Evolutionary conservation across 2,329 filamentous ascomycete species (phyloP), one percentile per base, ranked within the genome.

Genomic region (Teratosphaeria pseudoeucalypti): DNA sequence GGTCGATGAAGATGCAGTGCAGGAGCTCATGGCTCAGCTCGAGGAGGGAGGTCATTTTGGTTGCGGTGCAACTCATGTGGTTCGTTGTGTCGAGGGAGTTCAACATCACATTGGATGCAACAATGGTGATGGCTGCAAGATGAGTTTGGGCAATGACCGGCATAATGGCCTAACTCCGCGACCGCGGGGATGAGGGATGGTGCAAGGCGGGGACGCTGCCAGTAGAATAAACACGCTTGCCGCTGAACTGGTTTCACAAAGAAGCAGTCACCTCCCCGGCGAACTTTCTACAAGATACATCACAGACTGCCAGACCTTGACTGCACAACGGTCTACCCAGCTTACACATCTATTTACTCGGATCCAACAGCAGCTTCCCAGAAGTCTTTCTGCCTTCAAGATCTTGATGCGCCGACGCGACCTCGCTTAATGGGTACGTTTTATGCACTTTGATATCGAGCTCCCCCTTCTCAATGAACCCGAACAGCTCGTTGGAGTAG

Each of bases 341-440:
- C 14, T 19, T 29, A 26, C 19, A 27, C 52, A 56, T 11, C 56
- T 67, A 72, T 63, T 70, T 72, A 19, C 64, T 67, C 14, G 84
- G 81, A 75, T 85, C 86, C 68, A 96, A 73, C 59, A 96, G 72
- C 63, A 95, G 74, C 78, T 96, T 96, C 19, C 92, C 92, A 11
- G 85, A 89, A 1, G 90, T 94, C 78, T 87, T 89, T 67, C 91
- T 81, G 52, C 88, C 82, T 75, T 95, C 88, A 53, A 96, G 80
- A 72, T 96, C 90, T 71, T 81, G 62, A 56, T 95, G 90, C 12
- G 90, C 90, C 66, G 82, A 78, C 39, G 79, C 83, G 37, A 87
- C 84, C 53, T 96, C 86, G 67, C 84, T 81, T 49, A 96, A 76
- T 5, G 87, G 83, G 72, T 96, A 96, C 0, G 86, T 77, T 63